Base-by-base conservation (phyloP, 495 filamentous ascomycete species). In the Xylaria sp. region DNA sequence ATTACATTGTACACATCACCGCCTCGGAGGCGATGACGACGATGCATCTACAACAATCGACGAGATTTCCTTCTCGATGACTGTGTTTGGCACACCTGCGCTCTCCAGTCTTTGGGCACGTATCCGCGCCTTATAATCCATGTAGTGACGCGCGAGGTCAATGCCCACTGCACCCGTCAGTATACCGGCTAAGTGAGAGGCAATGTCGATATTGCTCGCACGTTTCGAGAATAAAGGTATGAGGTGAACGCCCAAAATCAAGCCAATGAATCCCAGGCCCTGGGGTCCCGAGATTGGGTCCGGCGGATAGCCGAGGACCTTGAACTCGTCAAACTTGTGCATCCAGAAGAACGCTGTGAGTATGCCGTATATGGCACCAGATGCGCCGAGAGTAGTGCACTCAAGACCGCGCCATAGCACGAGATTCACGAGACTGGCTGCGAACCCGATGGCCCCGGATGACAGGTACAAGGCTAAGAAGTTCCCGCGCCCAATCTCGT, bases 401-500 rank as follows among this genome's bases (percentile, higher is more conserved):
- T 75, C 31, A 26, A 85, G 68, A 35, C 73, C 73, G 37, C 75
- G 72, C 37, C 75, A 48, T 12, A 94, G 70, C 41, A 94, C 90
- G 61, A 88, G 84, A 40, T 78, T 79, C 14, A 84, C 75, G 61
- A 98, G 82, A 31, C 89, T 90, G 3, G 83, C 78, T 69, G 93
- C 87, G 52, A 90, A 90, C 40, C 89, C 91, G 15, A 93, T 31
- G 0, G 87, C 86, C 50, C 93, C 95, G 4, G 88, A 83, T 0
- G 88, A 80, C 46, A 97, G 74, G 79, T 93, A 97, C 7, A 97
- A 82, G 9, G 91, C 90, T 5, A 99, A 83, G 80, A 98, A 97
- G 70, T 90, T 88, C 48, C 91, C 94, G 24, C 95, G 88, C 50
- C 94, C 95, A 65, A 98, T 87, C 66, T 97, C 91, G 74, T 97